Base-by-base conservation (phyloP, 164 flowering plant species). In the Aristolochia fimbriata region DNA sequence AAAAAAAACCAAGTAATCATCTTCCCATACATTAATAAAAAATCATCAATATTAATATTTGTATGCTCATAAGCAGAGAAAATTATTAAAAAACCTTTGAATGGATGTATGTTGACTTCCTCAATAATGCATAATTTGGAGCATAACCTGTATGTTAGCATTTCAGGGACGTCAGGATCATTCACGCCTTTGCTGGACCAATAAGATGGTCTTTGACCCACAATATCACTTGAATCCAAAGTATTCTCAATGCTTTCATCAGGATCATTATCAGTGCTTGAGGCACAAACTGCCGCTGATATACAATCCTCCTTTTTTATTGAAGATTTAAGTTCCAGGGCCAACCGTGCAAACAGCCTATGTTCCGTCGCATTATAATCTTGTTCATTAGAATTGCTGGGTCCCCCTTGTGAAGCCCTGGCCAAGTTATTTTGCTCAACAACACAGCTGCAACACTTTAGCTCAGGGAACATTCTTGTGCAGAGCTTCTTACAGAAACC, bases 181-280 rank as follows among this genome's bases (percentile, higher is more conserved):
- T 70, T 63, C 62, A 78, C 72, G 55, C 99, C 99, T 75, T 72
- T 66, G 73, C 99, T 93, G n/a, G 97, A 93, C 99, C 99, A 93
- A 73, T 90, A 93, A 33, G 85, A 86, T 61, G 82, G 71, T 55
- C 74, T 63, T 17, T 47, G 23, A 16, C 14, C 75, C 56, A 81
- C 63, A 50, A 61, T 62, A 49, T 82, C 86, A 33, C 74, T 70
- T 67, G 84, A 77, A 30, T 74, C 74, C 63, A 93, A 65, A 21
- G 99, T 93, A 66, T 90, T 81, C 9, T 65, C 57, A 58, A 93
- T 77, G 62, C 84, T 78, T 67, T 90, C 96, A 51, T 60, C 71
- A 0, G 97, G 96, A 72, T 65, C 73, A 68, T 83, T 77, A 70
- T 93, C 97, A 15, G 99, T 93, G 77, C 97, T 93, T 24, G 97